Base-by-base conservation (phyloP, 75 land plant species). In the Picea sitchensis region DNA sequence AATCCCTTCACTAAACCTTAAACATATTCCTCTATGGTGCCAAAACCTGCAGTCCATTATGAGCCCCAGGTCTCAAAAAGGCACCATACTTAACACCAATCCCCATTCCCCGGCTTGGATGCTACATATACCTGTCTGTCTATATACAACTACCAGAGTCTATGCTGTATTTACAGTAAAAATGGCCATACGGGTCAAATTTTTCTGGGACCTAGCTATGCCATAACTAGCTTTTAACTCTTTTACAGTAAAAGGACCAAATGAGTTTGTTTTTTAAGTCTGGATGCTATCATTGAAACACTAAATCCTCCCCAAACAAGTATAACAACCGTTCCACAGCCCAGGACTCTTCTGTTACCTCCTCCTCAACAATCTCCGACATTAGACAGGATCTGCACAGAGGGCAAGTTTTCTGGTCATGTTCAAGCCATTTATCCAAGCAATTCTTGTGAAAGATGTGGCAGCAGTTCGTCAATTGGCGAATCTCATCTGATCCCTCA, bases 391-490 rank as follows among this genome's bases (percentile, higher is more conserved):
- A 73, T 65, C 95, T 47, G 78, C 95, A 92, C 6, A 92, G 84
- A 1, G 95, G 95, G 79, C 95, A 92, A 15, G 90, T 92, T 57
- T 77, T 87, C 83, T 88, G 92, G 47, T 82, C 88, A 54, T 82
- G 92, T 23, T 86, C 90, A 79, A 92, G 80, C 95, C 95, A 92
- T 72, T 87, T 86, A 80, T 92, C 92, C 59, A 92, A 75, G 69
- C 95, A 92, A 36, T 82, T 44, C 59, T 80, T 79, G 88, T 92
- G 95, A 76, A 92, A 92, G 44, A 91, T 82, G 74, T 92, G 95
- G 15, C 84, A 58, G 83, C 95, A 92, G 74, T 90, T 88, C 6
- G 77, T 59, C 56, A 92, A 77, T 76, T 83, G 78, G 58, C 89
- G 83, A 61, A 92, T 85, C 86, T 90, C 86, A 26, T 88, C 84